These are phyloP conservation scores for Serendipita sp. DNA, from an alignment of 768 basidiomycete species.

Conservation along the genomic window DNA sequence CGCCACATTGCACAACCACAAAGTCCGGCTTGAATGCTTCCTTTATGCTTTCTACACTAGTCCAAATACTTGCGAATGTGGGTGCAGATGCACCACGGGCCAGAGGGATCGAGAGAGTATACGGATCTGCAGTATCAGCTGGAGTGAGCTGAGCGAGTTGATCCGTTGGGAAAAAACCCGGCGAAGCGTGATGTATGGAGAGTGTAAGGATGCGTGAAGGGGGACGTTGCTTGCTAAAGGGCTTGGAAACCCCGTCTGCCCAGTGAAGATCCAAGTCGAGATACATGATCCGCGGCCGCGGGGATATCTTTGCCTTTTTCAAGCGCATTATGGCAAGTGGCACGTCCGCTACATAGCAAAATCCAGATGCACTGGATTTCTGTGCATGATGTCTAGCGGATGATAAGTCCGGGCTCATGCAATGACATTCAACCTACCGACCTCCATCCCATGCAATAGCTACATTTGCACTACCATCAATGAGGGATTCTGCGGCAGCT, in stretches of 20 bases:
- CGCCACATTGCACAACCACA: constrained; percentile 72
- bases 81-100: constrained; percentile 46
- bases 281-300: constrained; percentile 62
- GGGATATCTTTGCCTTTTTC: constrained; percentile 24
- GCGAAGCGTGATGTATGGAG: constrained; percentile 69
- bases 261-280: constrained; percentile 88
- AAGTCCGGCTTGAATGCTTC: constrained; percentile 58
- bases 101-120: constrained; percentile 71
- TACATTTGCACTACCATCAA: constrained; percentile 34
- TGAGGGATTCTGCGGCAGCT: constrained; percentile 50
- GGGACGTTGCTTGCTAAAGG: constrained; percentile 41
- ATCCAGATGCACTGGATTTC: constrained; percentile 66
- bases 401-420: background rate
- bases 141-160: constrained; percentile 33
- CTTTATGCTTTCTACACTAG: constrained; percentile 40
- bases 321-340: constrained; percentile 66
- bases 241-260: constrained; percentile 73
- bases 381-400: constrained; percentile 64
- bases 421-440: constrained; percentile 27
- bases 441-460: constrained; percentile 90
- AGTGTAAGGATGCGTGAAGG: constrained; percentile 34
- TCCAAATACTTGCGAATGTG: constrained; percentile 54
- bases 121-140: constrained; percentile 31
- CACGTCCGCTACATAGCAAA: constrained; percentile 89
- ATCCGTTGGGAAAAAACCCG: constrained; percentile 71